Conservation (phyloP, 345 rosid species). For the Brassica rapa region DNA sequence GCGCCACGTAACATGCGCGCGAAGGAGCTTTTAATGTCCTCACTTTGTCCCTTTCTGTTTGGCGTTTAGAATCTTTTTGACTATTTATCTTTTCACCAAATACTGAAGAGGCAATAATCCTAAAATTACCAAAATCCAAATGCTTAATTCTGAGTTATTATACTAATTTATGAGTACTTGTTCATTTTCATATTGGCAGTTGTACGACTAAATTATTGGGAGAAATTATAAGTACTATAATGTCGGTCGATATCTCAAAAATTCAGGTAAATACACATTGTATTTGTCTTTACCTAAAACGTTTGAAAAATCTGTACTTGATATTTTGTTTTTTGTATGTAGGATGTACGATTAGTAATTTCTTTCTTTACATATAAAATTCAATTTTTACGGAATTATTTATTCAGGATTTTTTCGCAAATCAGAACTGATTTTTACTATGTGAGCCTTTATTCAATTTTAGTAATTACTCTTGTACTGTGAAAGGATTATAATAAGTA, state of each 20-base stretch:
- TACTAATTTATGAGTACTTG: not conserved
- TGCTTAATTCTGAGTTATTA: not conserved
- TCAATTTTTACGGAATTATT: not conserved
- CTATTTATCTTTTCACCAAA: not conserved
- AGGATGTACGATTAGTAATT: not conserved
- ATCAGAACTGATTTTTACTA: not conserved
- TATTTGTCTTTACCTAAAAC: constrained; percentile 17
- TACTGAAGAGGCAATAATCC: not conserved
- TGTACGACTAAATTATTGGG: not conserved
- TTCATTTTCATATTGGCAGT: constrained; percentile 1
- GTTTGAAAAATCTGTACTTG: not conserved
- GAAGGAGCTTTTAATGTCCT: constrained; percentile 30
- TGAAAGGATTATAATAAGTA: too few species aligned
- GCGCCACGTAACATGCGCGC: constrained; percentile 42
- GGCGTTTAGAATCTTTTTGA: constrained; percentile 42
- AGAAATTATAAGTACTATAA: not conserved
- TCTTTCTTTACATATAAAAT: not conserved
- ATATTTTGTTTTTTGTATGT: not conserved
- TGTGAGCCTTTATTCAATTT: too few species aligned
- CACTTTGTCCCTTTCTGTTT: constrained; percentile 39
- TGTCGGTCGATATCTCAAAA: constrained; percentile 25
- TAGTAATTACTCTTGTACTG: too few species aligned
- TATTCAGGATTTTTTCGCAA: not conserved
- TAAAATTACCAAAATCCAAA: not conserved
- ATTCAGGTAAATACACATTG: not conserved